Evolutionary conservation across 2,329 filamentous ascomycete genomes (phyloP), one percentile per base, ranked within the genome.

Genomic region (Pseudogymnoascus sp.): DNA sequence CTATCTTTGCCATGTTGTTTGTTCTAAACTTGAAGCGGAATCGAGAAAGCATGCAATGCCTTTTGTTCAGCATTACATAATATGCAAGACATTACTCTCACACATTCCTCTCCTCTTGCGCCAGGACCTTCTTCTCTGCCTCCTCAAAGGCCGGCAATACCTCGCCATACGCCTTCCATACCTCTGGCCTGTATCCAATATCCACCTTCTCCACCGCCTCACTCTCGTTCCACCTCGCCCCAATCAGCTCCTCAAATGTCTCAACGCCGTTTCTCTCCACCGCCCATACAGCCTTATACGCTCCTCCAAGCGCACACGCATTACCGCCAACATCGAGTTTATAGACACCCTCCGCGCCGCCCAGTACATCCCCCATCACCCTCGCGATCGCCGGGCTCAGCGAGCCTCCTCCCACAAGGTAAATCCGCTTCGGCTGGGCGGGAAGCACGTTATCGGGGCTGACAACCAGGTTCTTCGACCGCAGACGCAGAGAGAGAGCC

Each of bases 201-300:
- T 88, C 91, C 50, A 97, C 88, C 77, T 85, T 90, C 77, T 90
- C 85, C 11, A 96, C 88, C 67, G 93, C 91, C 0, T 87, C 87
- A 68, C 88, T 87, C 76, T 96, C 93, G 65, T 84, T 85, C 95
- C 95, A 99, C 66, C 95, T 81, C 72, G 80, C 79, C 7, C 89
- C 91, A 66, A 99, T 88, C 67, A 96, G 80, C 65, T 93, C 88
- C 73, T 97, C 95, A 77, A 97, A 97, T 3, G 83, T 90, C 82
- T 96, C 87, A 17, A 79, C 81, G 3, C 65, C 67, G 23, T 76
- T 75, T 59, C 90, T 79, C 79, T 95, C 91, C 63, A 91, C 80
- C 0, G 89, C 92, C 95, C 95, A 99, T 0, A 96, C 87, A 13
- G 95, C 93, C 78, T 97, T 97, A 77, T 97, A 97, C 26, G 93